phyloP scores from a whole-genome alignment of 2,329 filamentous ascomycete genomes.

The Botrytis pseudocinerea region DNA sequence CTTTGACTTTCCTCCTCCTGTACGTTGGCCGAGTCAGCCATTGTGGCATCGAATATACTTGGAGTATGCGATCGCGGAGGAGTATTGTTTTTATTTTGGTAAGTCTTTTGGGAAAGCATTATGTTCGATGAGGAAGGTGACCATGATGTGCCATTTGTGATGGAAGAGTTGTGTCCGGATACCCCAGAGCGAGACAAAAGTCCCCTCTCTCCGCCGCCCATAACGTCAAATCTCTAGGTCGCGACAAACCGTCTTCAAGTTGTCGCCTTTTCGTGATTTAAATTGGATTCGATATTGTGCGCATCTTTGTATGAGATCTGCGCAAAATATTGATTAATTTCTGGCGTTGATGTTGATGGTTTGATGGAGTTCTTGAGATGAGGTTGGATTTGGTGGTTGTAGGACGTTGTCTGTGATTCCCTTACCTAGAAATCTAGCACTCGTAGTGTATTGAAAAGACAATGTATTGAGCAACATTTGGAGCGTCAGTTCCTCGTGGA shows the following conservation, averaged over 20 bases:
- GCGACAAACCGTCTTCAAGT: slow-evolving; percentile 34
- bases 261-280: slow-evolving; percentile 35
- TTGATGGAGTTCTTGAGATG: slow-evolving; percentile 21
- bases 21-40: slow-evolving; percentile 52
- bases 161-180: slow-evolving; percentile 32
- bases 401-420: slow-evolving; percentile 24
- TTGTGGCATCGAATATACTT: slow-evolving; percentile 43
- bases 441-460: slow-evolving; percentile 21
- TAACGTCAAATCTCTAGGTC: slow-evolving; percentile 27
- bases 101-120: slow-evolving; percentile 48
- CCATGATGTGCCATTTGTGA: slow-evolving; percentile 56
- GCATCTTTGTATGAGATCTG: slow-evolving; percentile 21
- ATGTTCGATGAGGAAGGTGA: slow-evolving; percentile 56
- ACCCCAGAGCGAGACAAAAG: slow-evolving; percentile 36
- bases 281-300: slow-evolving; percentile 24
- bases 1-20: slow-evolving; percentile 68
- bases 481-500: background rate
- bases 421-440: slow-evolving; percentile 23
- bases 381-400: slow-evolving; percentile 23
- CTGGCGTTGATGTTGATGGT: slow-evolving; percentile 21
- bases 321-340: slow-evolving; percentile 24
- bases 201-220: slow-evolving; percentile 28
- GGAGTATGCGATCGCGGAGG: slow-evolving; percentile 38
- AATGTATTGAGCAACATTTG: slow-evolving; percentile 15
- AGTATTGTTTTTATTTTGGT: slow-evolving; percentile 63